Evolutionary conservation across 106 monocot genomes (phyloP).

Genomic region (Acorus calamus): DNA sequence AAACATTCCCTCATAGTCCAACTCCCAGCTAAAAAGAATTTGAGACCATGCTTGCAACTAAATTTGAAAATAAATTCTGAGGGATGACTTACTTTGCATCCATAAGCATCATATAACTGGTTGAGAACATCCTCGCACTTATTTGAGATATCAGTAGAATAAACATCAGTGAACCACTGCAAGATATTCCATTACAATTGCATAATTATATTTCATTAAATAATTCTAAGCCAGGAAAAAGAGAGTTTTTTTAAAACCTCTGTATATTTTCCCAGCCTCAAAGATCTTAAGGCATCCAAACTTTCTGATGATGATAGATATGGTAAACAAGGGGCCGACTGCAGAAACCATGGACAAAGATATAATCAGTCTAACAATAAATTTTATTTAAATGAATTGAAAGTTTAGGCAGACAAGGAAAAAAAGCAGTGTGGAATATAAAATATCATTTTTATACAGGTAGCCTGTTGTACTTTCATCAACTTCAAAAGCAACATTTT

Average conservation of each 20-base stretch:
- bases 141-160: slow-evolving; percentile 52
- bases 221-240: background rate
- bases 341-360: slow-evolving; percentile 4
- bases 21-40: background rate
- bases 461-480: too few species aligned
- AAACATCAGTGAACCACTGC: slow-evolving; percentile 98
- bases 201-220: slow-evolving; percentile 1
- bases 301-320: slow-evolving; percentile 51
- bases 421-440: too few species aligned
- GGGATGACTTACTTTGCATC: slow-evolving; percentile 69
- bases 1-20: background rate
- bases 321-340: slow-evolving; percentile 83
- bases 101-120: slow-evolving; percentile 54
- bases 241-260: slow-evolving; percentile 30
- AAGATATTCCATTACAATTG: slow-evolving; percentile 18
- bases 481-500: too few species aligned
- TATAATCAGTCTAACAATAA: too few species aligned
- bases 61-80: background rate
- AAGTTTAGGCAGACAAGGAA: too few species aligned
- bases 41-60: background rate
- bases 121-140: slow-evolving; percentile 71
- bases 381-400: too few species aligned
- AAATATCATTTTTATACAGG: too few species aligned
- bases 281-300: slow-evolving; percentile 35
- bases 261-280: slow-evolving; percentile 84